A percentile compares a stretch with the other conserved stretches of the same genome.
Evolutionary conservation across 1,139 yeast genomes (phyloP).

Genomic region (Arxiozyma bovina): DNA sequence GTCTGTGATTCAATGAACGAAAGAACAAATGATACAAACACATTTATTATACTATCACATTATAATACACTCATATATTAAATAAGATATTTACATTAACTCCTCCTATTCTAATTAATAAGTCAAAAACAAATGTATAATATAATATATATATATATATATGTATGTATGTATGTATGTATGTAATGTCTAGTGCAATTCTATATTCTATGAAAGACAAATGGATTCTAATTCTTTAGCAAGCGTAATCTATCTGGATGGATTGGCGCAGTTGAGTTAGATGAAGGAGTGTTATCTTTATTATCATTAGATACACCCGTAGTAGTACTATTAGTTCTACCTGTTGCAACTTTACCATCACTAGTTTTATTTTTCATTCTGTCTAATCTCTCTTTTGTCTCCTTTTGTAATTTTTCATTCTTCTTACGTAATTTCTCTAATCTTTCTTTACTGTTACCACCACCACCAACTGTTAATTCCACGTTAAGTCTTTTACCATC

Average conservation of each 20-base stretch:
- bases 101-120: too few relatives aligned
- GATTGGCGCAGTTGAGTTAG: conserved; percentile 8
- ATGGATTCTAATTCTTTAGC: conserved; percentile 8
- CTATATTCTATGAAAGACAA: background rate
- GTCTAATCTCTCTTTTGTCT: conserved; percentile 45
- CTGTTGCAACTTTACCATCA: background rate
- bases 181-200: too few relatives aligned
- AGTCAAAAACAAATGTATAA: too few relatives aligned
- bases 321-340: background rate
- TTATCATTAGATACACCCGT: conserved; percentile 1
- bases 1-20: too few relatives aligned
- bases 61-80: too few relatives aligned
- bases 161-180: too few relatives aligned
- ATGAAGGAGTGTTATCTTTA: too few relatives aligned
- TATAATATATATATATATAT: too few relatives aligned
- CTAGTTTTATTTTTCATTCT: conserved; percentile 20
- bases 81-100: too few relatives aligned
- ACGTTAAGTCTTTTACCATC: conserved; percentile 72
- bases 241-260: conserved; percentile 30
- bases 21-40: too few relatives aligned
- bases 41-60: too few relatives aligned
- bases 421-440: conserved; percentile 65
- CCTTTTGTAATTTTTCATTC: conserved; percentile 63
- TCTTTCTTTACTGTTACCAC: conserved; percentile 76
- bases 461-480: conserved; percentile 96